phyloP scores from a whole-genome alignment of 805 yeast genomes.

The Osmozyma mogii region DNA sequence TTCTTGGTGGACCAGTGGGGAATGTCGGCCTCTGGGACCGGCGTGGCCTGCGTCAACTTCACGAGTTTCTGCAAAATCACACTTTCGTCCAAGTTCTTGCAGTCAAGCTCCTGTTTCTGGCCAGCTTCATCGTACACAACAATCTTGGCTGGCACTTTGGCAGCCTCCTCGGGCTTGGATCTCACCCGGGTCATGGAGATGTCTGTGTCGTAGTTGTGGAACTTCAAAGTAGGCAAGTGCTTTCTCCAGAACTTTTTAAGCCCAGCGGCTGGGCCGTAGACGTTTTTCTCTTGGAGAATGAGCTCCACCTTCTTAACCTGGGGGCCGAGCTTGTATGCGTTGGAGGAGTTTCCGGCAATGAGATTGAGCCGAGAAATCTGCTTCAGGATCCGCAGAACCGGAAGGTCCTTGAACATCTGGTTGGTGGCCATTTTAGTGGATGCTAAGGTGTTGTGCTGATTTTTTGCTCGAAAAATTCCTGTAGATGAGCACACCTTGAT shows the following conservation, averaged over 20 bases:
- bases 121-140: constrained; percentile 33
- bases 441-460: no score
- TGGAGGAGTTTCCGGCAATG: constrained; percentile 40
- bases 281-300: constrained; percentile 37
- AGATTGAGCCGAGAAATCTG: constrained; percentile 45
- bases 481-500: no score
- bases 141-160: constrained; percentile 39
- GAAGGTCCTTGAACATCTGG: no score
- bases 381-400: constrained; percentile 32
- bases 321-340: constrained; percentile 24
- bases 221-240: constrained; percentile 68
- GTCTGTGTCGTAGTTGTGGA: constrained; percentile 69
- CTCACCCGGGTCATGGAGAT: constrained; percentile 54
- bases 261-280: constrained; percentile 50
- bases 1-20: no score
- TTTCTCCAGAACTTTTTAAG: constrained; percentile 69
- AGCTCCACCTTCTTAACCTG: constrained; percentile 38
- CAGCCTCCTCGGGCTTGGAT: constrained; percentile 32
- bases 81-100: constrained; percentile 41
- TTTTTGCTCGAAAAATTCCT: no score
- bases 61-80: constrained; percentile 56
- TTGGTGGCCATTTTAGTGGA: no score
- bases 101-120: constrained; percentile 37
- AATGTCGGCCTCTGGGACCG: constrained; percentile 41
- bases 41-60: constrained; percentile 41